Percentiles rank a stretch among this genome's conserved stretches.
Conservation (phyloP, 257 asterid species). For the Leptodermis oblonga region DNA sequence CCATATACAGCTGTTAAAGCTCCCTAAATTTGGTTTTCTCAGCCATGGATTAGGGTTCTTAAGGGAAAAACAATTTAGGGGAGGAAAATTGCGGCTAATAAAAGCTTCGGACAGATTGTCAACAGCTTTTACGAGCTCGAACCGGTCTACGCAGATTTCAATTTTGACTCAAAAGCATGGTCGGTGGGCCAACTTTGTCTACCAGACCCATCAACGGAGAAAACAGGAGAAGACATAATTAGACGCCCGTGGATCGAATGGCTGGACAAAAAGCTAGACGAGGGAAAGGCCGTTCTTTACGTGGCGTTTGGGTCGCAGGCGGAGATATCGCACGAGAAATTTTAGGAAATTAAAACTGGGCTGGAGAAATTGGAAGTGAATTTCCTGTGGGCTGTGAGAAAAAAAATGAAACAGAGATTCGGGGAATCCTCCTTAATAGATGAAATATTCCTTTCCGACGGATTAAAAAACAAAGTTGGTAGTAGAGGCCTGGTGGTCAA, state of each 20-base stretch:
- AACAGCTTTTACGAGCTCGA: constrained; percentile 66
- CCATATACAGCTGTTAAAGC: too few species aligned
- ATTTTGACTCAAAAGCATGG: constrained; percentile 21
- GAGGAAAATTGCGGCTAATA: not conserved
- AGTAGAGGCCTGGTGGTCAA: constrained; percentile 50
- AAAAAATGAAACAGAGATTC: constrained; percentile 14
- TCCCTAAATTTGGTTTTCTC: too few species aligned
- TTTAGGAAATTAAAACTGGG: constrained; percentile 45
- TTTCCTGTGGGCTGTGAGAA: constrained; percentile 59
- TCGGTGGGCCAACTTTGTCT: constrained; percentile 62
- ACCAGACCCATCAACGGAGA: not conserved
- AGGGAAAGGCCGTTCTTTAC: constrained; percentile 41
- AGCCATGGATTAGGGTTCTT: too few species aligned
- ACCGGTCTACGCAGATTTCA: constrained; percentile 22
- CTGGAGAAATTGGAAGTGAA: constrained; percentile 41
- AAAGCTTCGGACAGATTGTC: constrained; percentile 49
- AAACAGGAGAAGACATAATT: not conserved
- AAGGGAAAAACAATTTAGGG: too few species aligned
- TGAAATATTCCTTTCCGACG: constrained; percentile 10
- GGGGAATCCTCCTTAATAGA: too few species aligned
- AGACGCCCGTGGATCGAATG: constrained; percentile 47
- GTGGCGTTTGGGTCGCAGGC: constrained; percentile 83
- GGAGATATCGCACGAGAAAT: constrained; percentile 35
- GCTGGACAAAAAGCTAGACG: constrained; percentile 42
- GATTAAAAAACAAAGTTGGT: constrained; percentile 27